phyloP scores from a whole-genome alignment of 495 filamentous ascomycete genomes.

The Aspergillus avenaceus region DNA sequence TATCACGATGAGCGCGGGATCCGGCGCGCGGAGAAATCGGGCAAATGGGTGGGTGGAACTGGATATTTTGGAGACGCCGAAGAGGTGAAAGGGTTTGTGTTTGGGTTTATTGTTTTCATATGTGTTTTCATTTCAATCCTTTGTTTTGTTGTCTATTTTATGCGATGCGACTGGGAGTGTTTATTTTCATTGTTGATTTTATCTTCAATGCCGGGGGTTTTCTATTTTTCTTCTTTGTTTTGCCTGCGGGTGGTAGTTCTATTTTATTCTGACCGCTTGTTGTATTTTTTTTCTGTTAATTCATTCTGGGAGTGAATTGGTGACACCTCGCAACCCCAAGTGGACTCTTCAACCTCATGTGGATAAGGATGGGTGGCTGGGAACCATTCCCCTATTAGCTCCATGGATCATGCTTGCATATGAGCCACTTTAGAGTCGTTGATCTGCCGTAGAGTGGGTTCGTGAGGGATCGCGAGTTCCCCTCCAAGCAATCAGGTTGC shows the following conservation, averaged over 20 bases:
- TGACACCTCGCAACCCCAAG: too few species aligned
- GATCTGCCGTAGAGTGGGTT: background rate
- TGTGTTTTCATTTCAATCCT: background rate
- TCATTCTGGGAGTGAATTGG: too few species aligned
- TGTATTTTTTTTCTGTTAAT: too few species aligned
- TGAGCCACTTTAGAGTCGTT: background rate
- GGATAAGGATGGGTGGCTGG: background rate
- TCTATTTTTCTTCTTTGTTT: too few species aligned
- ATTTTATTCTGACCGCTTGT: too few species aligned
- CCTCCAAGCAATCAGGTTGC: too few species aligned
- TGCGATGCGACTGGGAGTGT: background rate
- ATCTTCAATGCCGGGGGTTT: too few species aligned
- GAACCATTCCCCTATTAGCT: background rate
- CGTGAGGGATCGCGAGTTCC: background rate
- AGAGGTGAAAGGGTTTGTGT: background rate
- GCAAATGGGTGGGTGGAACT: conserved; percentile 1
- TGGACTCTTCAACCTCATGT: background rate
- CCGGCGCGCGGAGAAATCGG: background rate
- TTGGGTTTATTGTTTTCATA: background rate
- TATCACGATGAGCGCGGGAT: background rate
- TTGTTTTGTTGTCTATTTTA: background rate
- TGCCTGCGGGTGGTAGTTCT: too few species aligned
- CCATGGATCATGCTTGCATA: background rate
- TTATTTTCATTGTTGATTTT: too few species aligned
- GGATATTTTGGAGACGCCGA: background rate